A percentile compares a stretch with the other conserved stretches of the same genome.
Evolutionary conservation across 352 stramenopile genomes (phyloP).

Genomic region (Lagenidium giganteum): DNA sequence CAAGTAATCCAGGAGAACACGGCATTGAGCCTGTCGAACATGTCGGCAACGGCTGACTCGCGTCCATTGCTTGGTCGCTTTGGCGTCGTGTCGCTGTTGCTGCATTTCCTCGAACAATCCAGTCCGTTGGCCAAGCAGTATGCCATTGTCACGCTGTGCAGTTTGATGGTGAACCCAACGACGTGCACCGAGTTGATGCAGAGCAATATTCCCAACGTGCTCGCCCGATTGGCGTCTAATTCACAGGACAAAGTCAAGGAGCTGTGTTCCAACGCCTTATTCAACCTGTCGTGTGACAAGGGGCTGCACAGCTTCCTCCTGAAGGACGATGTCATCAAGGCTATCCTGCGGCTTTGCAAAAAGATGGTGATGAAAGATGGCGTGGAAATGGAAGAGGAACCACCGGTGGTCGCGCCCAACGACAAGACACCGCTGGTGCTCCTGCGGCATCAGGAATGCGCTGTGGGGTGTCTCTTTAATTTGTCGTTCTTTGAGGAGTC

Average conservation of each 20-base stretch:
- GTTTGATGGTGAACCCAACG: conserved; percentile 45
- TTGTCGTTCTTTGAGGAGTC: conserved; percentile 71
- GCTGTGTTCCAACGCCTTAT: conserved; percentile 66
- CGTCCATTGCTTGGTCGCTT: conserved; percentile 52
- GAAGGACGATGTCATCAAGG: conserved; percentile 65
- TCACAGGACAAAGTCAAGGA: conserved; percentile 56
- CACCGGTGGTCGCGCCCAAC: conserved; percentile 16
- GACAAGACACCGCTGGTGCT: conserved; percentile 42
- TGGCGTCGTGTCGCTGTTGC: conserved; percentile 59
- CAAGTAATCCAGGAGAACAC: conserved; percentile 65
- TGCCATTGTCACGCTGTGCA: conserved; percentile 65
- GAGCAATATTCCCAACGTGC: conserved; percentile 52
- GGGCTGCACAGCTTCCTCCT: conserved; percentile 58
- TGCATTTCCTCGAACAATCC: conserved; percentile 58
- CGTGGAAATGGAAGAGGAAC: conserved; percentile 57
- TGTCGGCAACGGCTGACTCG: conserved; percentile 54
- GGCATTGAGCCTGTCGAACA: conserved; percentile 67
- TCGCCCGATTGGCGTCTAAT: conserved; percentile 35
- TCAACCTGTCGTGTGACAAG: conserved; percentile 78
- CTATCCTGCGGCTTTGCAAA: conserved; percentile 63
- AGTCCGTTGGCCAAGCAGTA: conserved; percentile 57
- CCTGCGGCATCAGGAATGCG: conserved; percentile 61
- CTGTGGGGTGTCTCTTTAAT: conserved; percentile 72
- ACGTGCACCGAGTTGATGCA: conserved; percentile 65
- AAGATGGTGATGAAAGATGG: conserved; percentile 43